phyloP scores from a whole-genome alignment of 1,284 basidiomycete species.

The Sanguinoderma infundibulare region DNA sequence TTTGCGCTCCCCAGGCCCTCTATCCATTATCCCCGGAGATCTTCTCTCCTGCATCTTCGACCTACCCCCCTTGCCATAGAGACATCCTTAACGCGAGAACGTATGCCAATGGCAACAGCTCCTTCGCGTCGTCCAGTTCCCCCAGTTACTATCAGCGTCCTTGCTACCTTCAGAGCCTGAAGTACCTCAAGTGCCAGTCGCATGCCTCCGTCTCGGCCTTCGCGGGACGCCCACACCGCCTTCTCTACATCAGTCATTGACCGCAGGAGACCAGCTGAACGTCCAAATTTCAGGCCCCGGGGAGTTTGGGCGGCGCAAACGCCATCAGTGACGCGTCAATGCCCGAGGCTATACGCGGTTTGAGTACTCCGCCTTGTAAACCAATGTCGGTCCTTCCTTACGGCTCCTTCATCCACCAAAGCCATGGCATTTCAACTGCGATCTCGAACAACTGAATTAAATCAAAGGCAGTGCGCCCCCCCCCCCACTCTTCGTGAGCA shows the following conservation, averaged over 20 bases:
- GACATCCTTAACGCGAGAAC: background rate
- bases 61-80: background rate
- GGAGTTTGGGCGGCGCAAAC: background rate
- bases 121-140: background rate
- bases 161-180: background rate
- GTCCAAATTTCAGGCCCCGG: background rate
- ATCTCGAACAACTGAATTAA: background rate
- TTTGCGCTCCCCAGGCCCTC: background rate
- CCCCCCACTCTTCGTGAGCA: no score
- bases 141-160: conserved; percentile 3
- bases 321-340: conserved; percentile 13
- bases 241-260: background rate
- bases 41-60: background rate
- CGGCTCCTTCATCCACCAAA: background rate
- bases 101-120: background rate
- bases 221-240: background rate
- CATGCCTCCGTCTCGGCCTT: background rate
- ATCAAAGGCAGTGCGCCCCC: no score
- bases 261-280: background rate
- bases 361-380: background rate
- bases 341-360: background rate
- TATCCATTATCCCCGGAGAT: background rate
- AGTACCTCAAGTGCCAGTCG: background rate
- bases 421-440: background rate
- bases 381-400: background rate